A percentile compares a stretch with the other conserved stretches of the same genome.
phyloP scores from a whole-genome alignment of 805 yeast genomes.

The Blastobotrys attinorum region DNA sequence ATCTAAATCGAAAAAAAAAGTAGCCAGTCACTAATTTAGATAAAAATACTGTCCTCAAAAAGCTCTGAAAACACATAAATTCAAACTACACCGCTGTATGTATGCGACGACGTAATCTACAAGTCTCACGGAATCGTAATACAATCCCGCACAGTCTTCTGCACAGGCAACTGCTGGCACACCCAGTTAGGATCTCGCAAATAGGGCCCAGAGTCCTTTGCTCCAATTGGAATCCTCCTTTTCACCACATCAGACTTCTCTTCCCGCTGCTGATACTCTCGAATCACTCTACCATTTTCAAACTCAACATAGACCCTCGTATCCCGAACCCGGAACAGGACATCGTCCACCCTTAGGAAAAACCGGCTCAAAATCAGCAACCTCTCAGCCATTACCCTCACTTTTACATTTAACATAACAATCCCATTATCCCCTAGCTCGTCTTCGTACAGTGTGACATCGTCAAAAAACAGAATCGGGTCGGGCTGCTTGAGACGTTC shows the following conservation, averaged over 20 bases:
- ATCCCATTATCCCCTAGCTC: constrained; percentile 96
- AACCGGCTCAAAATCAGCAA: constrained; percentile 66
- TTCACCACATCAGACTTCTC: constrained; percentile 39
- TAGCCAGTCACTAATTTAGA: too few species aligned
- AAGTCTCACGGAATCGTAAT: too few species aligned
- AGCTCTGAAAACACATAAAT: background rate
- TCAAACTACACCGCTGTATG: background rate
- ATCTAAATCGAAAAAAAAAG: too few species aligned
- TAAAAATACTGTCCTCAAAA: background rate
- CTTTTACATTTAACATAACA: constrained; percentile 64
- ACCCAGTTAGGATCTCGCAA: constrained; percentile 88
- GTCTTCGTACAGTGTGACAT: constrained; percentile 82
- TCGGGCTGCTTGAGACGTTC: constrained; percentile 63
- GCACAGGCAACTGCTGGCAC: constrained; percentile 34
- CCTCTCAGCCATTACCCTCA: constrained; percentile 83
- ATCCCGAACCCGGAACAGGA: constrained; percentile 74
- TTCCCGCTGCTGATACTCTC: constrained; percentile 73
- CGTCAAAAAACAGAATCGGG: constrained; percentile 85
- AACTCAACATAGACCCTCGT: constrained; percentile 79
- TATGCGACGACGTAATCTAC: too few species aligned
- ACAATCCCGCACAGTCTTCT: background rate
- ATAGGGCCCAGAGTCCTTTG: constrained; percentile 61
- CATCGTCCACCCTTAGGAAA: constrained; percentile 85
- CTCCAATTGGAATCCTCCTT: constrained; percentile 37
- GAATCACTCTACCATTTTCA: constrained; percentile 49